Evolutionary conservation across 176 grass and related monocot species (phyloP).

Genomic region (Eragrostis nindensis): DNA sequence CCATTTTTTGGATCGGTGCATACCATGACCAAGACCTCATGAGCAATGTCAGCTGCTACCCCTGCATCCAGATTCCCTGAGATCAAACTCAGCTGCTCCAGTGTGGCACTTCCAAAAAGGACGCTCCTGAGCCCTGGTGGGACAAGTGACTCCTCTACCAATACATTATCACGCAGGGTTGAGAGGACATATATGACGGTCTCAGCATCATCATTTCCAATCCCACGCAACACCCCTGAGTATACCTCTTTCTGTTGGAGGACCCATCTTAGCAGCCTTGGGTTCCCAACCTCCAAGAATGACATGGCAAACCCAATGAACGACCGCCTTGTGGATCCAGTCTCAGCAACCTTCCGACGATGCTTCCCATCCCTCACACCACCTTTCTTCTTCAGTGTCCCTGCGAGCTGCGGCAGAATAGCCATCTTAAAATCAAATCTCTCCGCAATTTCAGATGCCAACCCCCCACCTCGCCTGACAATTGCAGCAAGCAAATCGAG

Average conservation of each 20-base stretch:
- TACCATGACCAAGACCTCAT: conserved; percentile 82
- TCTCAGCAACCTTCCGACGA: conserved; percentile 31
- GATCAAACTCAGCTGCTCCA: conserved; percentile 81
- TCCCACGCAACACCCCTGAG: conserved; percentile 72
- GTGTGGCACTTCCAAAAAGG: conserved; percentile 83
- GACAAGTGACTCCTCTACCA: conserved; percentile 72
- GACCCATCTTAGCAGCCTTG: conserved; percentile 82
- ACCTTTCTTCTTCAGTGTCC: conserved; percentile 64
- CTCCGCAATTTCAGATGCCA: conserved; percentile 76
- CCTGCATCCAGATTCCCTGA: conserved; percentile 71
- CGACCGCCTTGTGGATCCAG: conserved; percentile 54
- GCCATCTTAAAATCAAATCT: conserved; percentile 85
- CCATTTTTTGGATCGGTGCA: conserved; percentile 93
- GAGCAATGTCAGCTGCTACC: conserved; percentile 61
- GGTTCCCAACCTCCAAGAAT: conserved; percentile 80
- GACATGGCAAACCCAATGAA: conserved; percentile 92
- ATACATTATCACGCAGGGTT: conserved; percentile 67
- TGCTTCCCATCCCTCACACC: conserved; percentile 31
- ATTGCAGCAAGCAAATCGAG: conserved; percentile 78
- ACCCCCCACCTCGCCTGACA: conserved; percentile 62
- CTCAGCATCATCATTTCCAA: conserved; percentile 72
- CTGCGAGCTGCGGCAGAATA: conserved; percentile 59
- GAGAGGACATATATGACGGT: conserved; percentile 64
- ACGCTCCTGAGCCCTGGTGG: conserved; percentile 87
- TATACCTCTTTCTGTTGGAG: conserved; percentile 91